These are phyloP conservation scores for Astragalus glycyphyllos DNA, from an alignment of 306 rosid genomes.

Conservation along the genomic window DNA sequence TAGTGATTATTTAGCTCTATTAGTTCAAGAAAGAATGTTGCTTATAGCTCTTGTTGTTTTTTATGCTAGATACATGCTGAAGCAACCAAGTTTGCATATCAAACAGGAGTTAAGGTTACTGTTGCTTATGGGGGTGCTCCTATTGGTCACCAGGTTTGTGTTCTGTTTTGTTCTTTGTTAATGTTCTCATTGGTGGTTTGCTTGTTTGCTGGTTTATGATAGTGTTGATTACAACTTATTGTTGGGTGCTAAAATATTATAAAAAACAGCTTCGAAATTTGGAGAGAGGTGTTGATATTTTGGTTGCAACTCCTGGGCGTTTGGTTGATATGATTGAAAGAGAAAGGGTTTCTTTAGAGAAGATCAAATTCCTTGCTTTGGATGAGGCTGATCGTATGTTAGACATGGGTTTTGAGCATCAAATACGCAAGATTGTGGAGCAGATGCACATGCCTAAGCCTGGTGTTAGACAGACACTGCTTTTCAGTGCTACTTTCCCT, in stretches of 20 bases:
- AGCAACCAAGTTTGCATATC: constrained; percentile 67
- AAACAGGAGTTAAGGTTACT: constrained; percentile 75
- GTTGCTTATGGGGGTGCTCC: constrained; percentile 87
- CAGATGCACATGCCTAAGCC: constrained; percentile 80
- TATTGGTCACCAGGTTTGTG: constrained; percentile 63
- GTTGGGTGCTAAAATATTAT: not conserved
- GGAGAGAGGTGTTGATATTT: constrained; percentile 80
- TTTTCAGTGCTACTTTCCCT: constrained; percentile 90
- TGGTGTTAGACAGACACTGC: constrained; percentile 76
- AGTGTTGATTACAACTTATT: not conserved
- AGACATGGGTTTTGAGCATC: constrained; percentile 95
- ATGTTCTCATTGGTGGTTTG: not conserved
- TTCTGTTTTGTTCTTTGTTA: not conserved
- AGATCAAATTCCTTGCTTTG: constrained; percentile 67
- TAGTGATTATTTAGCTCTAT: not conserved
- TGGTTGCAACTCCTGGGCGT: constrained; percentile 92
- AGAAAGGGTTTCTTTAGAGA: constrained; percentile 65
- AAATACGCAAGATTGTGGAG: constrained; percentile 78
- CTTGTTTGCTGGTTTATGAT: not conserved
- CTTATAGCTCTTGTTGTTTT: not conserved
- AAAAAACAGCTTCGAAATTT: constrained; percentile 60
- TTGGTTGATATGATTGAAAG: constrained; percentile 85
- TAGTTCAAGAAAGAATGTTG: not conserved
- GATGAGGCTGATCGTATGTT: constrained; percentile 95
- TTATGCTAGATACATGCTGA: constrained; percentile 70